These are phyloP conservation scores for Truncatella angustata DNA, from an alignment of 2,329 filamentous ascomycete species.

Conservation along the genomic window DNA sequence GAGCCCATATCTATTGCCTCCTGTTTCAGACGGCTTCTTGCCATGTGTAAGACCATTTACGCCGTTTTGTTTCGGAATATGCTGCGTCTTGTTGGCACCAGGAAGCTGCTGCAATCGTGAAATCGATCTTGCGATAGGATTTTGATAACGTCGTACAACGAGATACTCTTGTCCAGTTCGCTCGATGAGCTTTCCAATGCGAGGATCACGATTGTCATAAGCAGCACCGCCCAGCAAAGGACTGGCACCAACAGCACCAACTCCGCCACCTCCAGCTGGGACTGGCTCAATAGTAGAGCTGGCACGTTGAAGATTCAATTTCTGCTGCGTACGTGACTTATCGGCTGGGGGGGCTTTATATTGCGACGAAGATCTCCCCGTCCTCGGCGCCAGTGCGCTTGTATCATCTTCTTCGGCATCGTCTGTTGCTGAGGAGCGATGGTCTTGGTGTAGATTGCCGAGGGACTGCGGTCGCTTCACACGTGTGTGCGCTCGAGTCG, in stretches of 20 bases:
- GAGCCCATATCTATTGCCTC: conserved; percentile 29
- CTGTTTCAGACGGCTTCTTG: conserved; percentile 23
- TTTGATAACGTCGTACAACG: conserved; percentile 71
- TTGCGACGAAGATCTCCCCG: conserved; percentile 36
- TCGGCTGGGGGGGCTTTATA: conserved; percentile 44
- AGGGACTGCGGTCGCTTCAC: conserved; percentile 42
- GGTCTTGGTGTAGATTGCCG: conserved; percentile 31
- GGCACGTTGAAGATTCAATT: conserved; percentile 71
- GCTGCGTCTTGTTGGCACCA: conserved; percentile 47
- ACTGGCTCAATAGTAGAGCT: conserved; percentile 69
- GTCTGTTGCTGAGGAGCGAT: conserved; percentile 27
- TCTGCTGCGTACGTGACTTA: conserved; percentile 70
- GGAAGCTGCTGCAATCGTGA: conserved; percentile 51
- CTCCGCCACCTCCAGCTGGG: conserved; percentile 39
- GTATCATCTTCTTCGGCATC: conserved; percentile 36
- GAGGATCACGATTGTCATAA: conserved; percentile 61
- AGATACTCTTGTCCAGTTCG: conserved; percentile 70
- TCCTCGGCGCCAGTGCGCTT: conserved; percentile 47
- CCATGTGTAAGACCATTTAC: conserved; percentile 32
- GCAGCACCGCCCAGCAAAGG: conserved; percentile 51
- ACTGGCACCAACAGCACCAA: conserved; percentile 40
- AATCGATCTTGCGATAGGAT: conserved; percentile 65
- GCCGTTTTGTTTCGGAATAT: conserved; percentile 40
- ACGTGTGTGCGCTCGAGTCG: conserved; percentile 28
- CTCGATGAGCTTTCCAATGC: conserved; percentile 64